phyloP scores from a whole-genome alignment of 768 basidiomycete genomes.

The Lanmaoa pseudosensibilis region DNA sequence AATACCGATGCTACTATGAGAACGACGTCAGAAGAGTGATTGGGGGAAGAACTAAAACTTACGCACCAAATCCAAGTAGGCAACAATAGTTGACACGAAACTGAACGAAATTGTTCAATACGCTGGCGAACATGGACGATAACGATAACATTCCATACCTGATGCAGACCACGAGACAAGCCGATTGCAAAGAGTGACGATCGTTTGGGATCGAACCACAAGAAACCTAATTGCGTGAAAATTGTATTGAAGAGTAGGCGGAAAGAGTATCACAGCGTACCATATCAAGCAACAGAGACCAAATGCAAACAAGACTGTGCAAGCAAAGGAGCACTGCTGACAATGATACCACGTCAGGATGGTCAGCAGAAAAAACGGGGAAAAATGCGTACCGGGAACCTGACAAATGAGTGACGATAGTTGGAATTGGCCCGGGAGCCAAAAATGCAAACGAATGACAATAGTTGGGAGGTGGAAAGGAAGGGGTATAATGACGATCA shows the following conservation, averaged over 20 bases:
- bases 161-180: not conserved
- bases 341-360: not conserved
- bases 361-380: not conserved
- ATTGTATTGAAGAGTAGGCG: no score
- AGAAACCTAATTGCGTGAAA: not conserved
- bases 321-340: not conserved
- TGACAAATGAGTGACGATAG: conserved; percentile 17
- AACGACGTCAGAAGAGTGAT: not conserved
- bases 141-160: not conserved
- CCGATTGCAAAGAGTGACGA: not conserved
- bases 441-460: conserved; percentile 15
- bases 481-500: not conserved
- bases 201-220: not conserved
- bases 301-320: not conserved
- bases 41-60: not conserved
- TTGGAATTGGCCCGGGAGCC: conserved; percentile 6
- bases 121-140: no score
- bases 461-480: conserved; percentile 10
- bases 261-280: not conserved
- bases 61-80: conserved; percentile 1
- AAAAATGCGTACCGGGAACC: not conserved
- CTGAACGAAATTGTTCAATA: not conserved
- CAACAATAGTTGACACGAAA: not conserved
- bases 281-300: not conserved
- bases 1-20: conserved; percentile 2